Evolutionary conservation across 176 grass and related monocot species (phyloP), one percentile per base, ranked within the genome.

Genomic region (Carex kokanica): DNA sequence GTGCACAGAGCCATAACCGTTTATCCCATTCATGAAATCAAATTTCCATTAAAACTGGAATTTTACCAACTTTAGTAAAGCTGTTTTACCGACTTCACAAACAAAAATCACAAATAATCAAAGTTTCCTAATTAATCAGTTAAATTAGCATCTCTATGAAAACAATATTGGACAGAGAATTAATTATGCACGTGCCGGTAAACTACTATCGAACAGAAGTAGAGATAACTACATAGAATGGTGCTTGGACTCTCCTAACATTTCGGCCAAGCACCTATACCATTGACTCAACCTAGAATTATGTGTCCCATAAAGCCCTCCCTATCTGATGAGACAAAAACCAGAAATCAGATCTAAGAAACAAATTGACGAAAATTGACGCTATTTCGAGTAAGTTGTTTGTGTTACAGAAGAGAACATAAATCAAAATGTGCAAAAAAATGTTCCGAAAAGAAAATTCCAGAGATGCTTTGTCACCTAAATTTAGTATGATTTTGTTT

Each of bases 401-500:
- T 2, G 40, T 47, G 59, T 2, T 64, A 17, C 57, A 54, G 61
- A 66, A 52, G 43, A 34, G 31, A 41, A 45, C 80, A 82, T 27
- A 38, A 64, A 24, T 62, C 78, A 63, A 15, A 63, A 81, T 63
- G 32, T n/a, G 5, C 31, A 24, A 47, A 81, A 81, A 62, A 38
- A 5, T 38, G 21, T 58, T 13, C 61, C 9, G 6, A 24, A 63
- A 13, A 14, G 20, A 45, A 81, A 81, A 25, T 81, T 61, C 57
- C 38, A 43, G 60, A 62, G 2, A 45, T 81, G 40, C 16, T 81
- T 64, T 45, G 40, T 32, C 49, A 68, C 60, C 80, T 67, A 31
- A 67, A 82, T 82, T 82, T 67, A 82, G 80, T 18, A 82, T 51
- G 63, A 52, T 82, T 53, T 6, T 29, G 17, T 65, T 52, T 68